Evolutionary conservation across 345 rosid species (phyloP).

Genomic region (Turnera subulata): DNA sequence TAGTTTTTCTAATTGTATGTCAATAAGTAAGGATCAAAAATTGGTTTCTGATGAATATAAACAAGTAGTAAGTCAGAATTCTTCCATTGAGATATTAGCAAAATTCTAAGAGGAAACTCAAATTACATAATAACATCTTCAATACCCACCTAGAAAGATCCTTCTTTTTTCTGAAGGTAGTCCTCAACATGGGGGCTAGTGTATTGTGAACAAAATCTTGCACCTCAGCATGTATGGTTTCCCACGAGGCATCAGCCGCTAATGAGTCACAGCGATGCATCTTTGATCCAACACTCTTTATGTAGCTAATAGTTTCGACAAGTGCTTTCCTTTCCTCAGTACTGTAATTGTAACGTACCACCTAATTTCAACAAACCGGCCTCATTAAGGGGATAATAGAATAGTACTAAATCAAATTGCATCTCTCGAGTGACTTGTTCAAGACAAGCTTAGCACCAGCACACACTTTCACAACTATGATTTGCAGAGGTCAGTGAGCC

Average conservation of each 20-base stretch:
- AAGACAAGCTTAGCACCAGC: too few species aligned
- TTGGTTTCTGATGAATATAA: too few species aligned
- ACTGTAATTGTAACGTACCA: slow-evolving; percentile 85
- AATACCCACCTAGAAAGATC: slow-evolving; percentile 76
- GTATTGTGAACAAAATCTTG: slow-evolving; percentile 99
- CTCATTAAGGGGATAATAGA: neutral
- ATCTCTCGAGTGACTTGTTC: too few species aligned
- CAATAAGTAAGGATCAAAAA: too few species aligned
- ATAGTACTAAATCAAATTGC: neutral
- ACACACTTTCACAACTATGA: too few species aligned
- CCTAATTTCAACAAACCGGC: slow-evolving; percentile 33
- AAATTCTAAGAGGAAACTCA: too few species aligned
- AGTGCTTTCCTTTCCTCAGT: slow-evolving; percentile 91
- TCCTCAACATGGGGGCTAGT: slow-evolving; percentile 86
- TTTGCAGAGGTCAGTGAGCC: neutral
- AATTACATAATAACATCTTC: too few species aligned
- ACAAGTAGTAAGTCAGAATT: too few species aligned
- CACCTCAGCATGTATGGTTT: slow-evolving; percentile 96
- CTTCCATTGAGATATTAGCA: too few species aligned
- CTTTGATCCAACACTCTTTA: slow-evolving; percentile 90
- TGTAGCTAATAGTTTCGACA: slow-evolving; percentile 87
- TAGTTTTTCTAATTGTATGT: too few species aligned
- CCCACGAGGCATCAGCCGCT: slow-evolving; percentile 98
- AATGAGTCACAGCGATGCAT: slow-evolving; percentile 88
- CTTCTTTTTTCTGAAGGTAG: slow-evolving; percentile 93